Conservation (phyloP, 2,329 filamentous ascomycete species). For the Cryphonectria naterciae region DNA sequence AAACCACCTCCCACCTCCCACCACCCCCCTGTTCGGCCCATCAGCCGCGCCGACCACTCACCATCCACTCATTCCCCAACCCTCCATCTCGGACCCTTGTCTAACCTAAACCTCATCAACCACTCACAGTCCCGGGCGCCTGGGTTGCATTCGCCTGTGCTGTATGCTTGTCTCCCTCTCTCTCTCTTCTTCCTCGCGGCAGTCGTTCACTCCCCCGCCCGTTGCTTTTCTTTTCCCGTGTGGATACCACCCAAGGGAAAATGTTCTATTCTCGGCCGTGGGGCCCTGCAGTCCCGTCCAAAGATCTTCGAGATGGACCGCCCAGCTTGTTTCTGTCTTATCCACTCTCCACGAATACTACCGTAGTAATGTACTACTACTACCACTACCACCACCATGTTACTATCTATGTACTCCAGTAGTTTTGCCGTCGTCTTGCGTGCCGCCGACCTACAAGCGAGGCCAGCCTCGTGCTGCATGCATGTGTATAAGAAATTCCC, state of each 20-base stretch:
- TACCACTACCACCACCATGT: too few species aligned
- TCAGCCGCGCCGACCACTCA: conserved; percentile 27
- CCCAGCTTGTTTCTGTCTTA: not conserved
- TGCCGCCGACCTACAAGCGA: conserved; percentile 25
- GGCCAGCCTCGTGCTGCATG: conserved; percentile 19
- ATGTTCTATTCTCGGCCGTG: conserved; percentile 25
- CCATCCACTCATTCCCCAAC: conserved; percentile 18
- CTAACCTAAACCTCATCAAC: not conserved
- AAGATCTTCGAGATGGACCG: conserved; percentile 7
- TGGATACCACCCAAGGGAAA: conserved; percentile 7
- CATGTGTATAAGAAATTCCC: conserved; percentile 16
- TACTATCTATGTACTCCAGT: too few species aligned
- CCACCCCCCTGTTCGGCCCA: conserved; percentile 13
- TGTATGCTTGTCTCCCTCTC: conserved; percentile 3
- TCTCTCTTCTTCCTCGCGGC: not conserved
- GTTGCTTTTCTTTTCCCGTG: conserved; percentile 13
- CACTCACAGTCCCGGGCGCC: not conserved
- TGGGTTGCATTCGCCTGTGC: conserved; percentile 10
- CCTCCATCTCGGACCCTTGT: not conserved
- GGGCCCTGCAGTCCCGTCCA: not conserved
- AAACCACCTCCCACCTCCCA: not conserved
- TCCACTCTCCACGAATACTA: not conserved
- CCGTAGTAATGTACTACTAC: not conserved
- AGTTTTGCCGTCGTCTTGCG: conserved; percentile 8
- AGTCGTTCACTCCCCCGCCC: not conserved